A percentile compares a stretch with the other conserved stretches of the same genome.
phyloP scores from a whole-genome alignment of 805 yeast genomes.

The Lipomyces kockii region DNA sequence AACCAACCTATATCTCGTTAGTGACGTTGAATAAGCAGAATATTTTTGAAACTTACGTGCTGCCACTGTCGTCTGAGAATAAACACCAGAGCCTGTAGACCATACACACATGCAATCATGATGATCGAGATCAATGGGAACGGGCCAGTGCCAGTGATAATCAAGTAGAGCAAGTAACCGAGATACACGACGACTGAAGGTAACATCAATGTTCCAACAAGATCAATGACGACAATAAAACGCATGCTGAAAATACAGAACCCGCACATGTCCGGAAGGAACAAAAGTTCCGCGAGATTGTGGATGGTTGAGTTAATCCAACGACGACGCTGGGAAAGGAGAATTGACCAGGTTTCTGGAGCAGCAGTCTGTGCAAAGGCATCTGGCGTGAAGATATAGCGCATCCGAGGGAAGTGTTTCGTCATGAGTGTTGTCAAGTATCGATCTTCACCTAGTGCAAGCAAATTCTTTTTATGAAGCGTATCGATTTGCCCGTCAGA shows the following conservation, averaged over 20 bases:
- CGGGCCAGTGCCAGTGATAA: constrained; percentile 58
- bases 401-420: constrained; percentile 60
- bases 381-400: constrained; percentile 59
- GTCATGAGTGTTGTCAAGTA: constrained; percentile 62
- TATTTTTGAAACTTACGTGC: constrained; percentile 39
- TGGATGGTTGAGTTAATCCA: constrained; percentile 73
- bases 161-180: constrained; percentile 56
- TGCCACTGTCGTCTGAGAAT: constrained; percentile 53
- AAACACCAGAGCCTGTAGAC: constrained; percentile 63
- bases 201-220: constrained; percentile 61
- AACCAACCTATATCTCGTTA: constrained; percentile 51
- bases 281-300: constrained; percentile 61
- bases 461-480: constrained; percentile 63
- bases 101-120: constrained; percentile 60
- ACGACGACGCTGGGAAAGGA: constrained; percentile 63
- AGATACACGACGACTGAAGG: constrained; percentile 63
- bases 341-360: constrained; percentile 57
- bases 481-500: constrained; percentile 62
- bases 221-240: constrained; percentile 60
- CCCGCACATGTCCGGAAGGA: constrained; percentile 64
- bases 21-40: constrained; percentile 27
- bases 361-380: constrained; percentile 64
- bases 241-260: constrained; percentile 66
- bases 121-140: constrained; percentile 58
- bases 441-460: constrained; percentile 66